Evolutionary conservation across 306 rosid species (phyloP).

Genomic region (Cicer judaicum): DNA sequence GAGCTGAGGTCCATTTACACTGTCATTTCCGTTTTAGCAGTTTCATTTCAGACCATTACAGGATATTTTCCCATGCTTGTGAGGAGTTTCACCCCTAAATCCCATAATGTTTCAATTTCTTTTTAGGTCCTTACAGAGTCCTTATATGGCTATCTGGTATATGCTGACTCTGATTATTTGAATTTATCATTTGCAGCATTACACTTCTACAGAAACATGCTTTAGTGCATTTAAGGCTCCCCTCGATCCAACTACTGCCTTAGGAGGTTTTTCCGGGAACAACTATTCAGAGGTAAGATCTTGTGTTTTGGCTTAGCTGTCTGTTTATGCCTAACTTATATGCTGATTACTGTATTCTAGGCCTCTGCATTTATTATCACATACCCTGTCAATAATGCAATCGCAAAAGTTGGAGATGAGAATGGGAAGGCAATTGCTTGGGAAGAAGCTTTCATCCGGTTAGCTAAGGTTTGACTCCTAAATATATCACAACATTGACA

Average conservation of each 20-base stretch:
- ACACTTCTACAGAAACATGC: slow-evolving; percentile 85
- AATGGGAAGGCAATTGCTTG: slow-evolving; percentile 84
- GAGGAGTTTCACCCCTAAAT: not conserved
- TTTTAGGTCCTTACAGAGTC: slow-evolving; percentile 1
- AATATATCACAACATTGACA: slow-evolving; percentile 36
- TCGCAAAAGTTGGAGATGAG: slow-evolving; percentile 73
- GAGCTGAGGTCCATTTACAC: not conserved
- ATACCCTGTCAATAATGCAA: slow-evolving; percentile 88
- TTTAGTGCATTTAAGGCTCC: slow-evolving; percentile 97
- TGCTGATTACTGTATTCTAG: slow-evolving; percentile 57
- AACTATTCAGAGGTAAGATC: slow-evolving; percentile 81
- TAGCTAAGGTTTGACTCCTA: slow-evolving; percentile 75
- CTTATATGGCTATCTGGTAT: slow-evolving; percentile 17
- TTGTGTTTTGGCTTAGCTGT: slow-evolving; percentile 34
- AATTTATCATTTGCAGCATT: slow-evolving; percentile 68
- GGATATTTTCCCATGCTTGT: not conserved
- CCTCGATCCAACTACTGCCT: slow-evolving; percentile 88
- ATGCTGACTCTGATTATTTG: slow-evolving; percentile 40
- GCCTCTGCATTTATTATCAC: slow-evolving; percentile 92
- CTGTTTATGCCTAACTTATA: slow-evolving; percentile 41
- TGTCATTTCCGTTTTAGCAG: not conserved
- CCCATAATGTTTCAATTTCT: not conserved
- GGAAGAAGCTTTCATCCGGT: slow-evolving; percentile 85
- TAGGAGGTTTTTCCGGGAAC: slow-evolving; percentile 93
- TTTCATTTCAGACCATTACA: not conserved